Conservation (phyloP, 164 flowering plant species). For the Vitis riparia region DNA sequence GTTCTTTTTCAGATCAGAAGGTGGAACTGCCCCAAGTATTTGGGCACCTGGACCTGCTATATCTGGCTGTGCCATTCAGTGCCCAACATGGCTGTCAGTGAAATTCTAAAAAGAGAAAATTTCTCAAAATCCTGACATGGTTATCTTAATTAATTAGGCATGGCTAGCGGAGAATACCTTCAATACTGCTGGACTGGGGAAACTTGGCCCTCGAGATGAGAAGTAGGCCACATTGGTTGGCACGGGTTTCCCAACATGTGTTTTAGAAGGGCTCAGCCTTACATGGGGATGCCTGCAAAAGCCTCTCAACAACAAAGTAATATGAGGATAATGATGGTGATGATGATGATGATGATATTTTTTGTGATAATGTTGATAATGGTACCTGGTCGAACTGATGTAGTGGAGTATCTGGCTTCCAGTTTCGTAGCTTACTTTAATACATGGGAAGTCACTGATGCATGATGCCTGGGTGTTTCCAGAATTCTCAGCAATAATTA, state of each 20-base stretch:
- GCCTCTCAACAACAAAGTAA: background rate
- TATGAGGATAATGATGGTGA: no score
- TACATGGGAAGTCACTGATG: slow-evolving; percentile 6
- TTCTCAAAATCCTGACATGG: no score
- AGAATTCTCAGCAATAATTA: slow-evolving; percentile 3
- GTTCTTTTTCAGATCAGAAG: background rate
- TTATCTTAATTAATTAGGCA: no score
- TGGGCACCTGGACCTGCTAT: slow-evolving; percentile 27
- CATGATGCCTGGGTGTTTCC: background rate
- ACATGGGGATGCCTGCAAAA: slow-evolving; percentile 3
- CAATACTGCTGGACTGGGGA: slow-evolving; percentile 16
- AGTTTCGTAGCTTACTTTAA: slow-evolving; percentile 17
- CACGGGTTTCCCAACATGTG: slow-evolving; percentile 11
- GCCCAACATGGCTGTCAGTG: no score
- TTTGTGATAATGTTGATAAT: background rate
- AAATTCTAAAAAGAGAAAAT: no score
- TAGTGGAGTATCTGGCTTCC: slow-evolving; percentile 15
- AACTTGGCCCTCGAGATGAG: slow-evolving; percentile 31
- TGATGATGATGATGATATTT: no score
- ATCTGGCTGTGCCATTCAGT: slow-evolving; percentile 18
- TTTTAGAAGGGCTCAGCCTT: slow-evolving; percentile 1
- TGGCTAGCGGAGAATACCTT: slow-evolving; percentile 4
- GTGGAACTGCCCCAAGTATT: slow-evolving; percentile 19
- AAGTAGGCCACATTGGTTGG: slow-evolving; percentile 21
- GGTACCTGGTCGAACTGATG: slow-evolving; percentile 20